Conservation (phyloP, 176 grass and related monocot species). For the Carex kokanica region DNA sequence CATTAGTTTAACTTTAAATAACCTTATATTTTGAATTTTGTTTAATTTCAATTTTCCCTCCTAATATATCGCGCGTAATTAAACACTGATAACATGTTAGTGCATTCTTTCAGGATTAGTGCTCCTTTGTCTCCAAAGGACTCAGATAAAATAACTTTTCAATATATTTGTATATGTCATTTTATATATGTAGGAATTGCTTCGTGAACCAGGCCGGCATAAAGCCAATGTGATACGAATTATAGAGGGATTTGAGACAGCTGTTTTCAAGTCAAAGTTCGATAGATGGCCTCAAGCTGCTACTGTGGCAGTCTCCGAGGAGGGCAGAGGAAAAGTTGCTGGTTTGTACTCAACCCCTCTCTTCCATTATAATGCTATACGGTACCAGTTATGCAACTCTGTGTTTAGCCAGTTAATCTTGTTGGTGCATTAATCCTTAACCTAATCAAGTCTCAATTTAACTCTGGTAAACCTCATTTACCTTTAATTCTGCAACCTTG, state of each 20-base stretch:
- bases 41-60: neutral
- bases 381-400: neutral
- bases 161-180: neutral
- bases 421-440: neutral
- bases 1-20: neutral
- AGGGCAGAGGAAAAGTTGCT: constrained; percentile 98
- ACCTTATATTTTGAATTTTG: neutral
- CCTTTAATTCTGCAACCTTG: neutral
- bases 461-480: neutral
- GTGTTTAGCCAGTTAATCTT: neutral
- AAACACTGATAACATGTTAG: neutral
- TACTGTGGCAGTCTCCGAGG: constrained; percentile 83
- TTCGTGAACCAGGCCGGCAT: constrained; percentile 47
- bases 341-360: constrained; percentile 38
- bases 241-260: constrained; percentile 98
- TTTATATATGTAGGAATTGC: constrained; percentile 60
- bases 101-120: neutral
- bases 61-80: neutral
- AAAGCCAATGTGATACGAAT: constrained; percentile 78
- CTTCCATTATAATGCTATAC: neutral
- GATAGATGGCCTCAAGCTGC: constrained; percentile 90
- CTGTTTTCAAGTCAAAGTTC: constrained; percentile 80
- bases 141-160: neutral
- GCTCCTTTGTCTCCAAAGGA: neutral
- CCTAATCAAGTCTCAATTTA: neutral